A percentile compares a stretch with the other conserved stretches of the same genome.
Conservation (phyloP, 345 rosid genomes). For the Euphorbia pulcherrima region DNA sequence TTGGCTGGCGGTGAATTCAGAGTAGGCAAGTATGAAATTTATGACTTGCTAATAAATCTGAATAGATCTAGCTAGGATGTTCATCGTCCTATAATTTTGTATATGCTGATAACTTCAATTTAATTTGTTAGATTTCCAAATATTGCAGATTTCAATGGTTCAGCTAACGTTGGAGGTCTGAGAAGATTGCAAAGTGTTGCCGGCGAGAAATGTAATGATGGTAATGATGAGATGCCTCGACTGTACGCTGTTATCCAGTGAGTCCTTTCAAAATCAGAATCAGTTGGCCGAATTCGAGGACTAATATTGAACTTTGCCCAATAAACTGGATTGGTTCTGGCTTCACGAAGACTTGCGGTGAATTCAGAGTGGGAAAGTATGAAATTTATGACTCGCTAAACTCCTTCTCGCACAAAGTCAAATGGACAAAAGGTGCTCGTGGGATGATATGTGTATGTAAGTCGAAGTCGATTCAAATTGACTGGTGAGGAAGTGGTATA, state of each 20-base stretch:
- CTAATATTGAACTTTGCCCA: constrained; percentile 16
- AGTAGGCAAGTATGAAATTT: too few relatives aligned
- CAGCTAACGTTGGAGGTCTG: too few relatives aligned
- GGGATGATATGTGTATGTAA: constrained; percentile 21
- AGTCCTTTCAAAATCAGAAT: constrained; percentile 23
- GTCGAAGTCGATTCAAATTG: constrained; percentile 23
- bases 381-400: constrained; percentile 13
- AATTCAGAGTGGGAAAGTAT: constrained; percentile 21
- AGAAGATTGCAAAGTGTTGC: too few relatives aligned
- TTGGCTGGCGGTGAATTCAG: too few relatives aligned
- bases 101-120: too few relatives aligned
- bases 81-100: too few relatives aligned
- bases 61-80: too few relatives aligned
- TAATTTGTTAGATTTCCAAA: too few relatives aligned
- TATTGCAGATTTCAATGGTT: too few relatives aligned
- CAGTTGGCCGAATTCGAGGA: constrained; percentile 25
- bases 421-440: constrained; percentile 17
- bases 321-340: constrained; percentile 27
- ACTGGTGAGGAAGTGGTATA: constrained; percentile 23
- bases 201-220: too few relatives aligned
- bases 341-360: constrained; percentile 24
- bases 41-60: too few relatives aligned
- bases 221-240: constrained; percentile 27
- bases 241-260: constrained; percentile 18
- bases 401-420: constrained; percentile 27